phyloP scores from a whole-genome alignment of 139 green algal genomes.

The Zygnema circumcarinatum region DNA sequence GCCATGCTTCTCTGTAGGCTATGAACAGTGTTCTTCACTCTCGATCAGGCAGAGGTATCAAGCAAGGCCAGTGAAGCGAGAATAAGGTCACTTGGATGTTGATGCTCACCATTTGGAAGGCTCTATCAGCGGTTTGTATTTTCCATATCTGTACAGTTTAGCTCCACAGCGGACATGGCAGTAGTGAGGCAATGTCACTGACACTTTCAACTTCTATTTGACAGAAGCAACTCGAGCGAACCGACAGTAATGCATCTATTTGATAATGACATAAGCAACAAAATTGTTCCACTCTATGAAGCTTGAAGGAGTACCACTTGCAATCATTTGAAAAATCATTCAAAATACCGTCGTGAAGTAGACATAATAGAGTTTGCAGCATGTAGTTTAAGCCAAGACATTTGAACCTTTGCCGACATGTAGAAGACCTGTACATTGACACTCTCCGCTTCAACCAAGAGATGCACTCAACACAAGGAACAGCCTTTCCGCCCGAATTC shows the following conservation, averaged over 20 bases:
- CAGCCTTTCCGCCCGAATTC: not conserved
- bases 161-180: not conserved
- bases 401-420: too few species aligned
- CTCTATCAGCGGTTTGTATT: not conserved
- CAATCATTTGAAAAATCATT: not conserved
- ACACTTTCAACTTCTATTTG: not conserved
- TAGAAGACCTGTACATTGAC: too few species aligned
- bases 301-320: not conserved
- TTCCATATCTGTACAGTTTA: not conserved
- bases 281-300: not conserved
- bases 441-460: too few species aligned
- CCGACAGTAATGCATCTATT: not conserved
- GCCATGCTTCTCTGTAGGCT: not conserved
- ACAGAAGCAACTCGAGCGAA: not conserved
- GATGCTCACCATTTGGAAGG: not conserved
- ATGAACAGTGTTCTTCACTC: not conserved
- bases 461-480: not conserved
- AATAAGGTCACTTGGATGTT: not conserved
- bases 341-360: too few species aligned
- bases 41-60: too few species aligned
- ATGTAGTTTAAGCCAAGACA: too few species aligned
- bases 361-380: too few species aligned
- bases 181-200: not conserved
- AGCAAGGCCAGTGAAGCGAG: not conserved
- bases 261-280: too few species aligned